Percentiles rank a stretch among this genome's conserved stretches.
Conservation (phyloP, 129 eudicot species). For the Chrysanthemum lavandulifolium region DNA sequence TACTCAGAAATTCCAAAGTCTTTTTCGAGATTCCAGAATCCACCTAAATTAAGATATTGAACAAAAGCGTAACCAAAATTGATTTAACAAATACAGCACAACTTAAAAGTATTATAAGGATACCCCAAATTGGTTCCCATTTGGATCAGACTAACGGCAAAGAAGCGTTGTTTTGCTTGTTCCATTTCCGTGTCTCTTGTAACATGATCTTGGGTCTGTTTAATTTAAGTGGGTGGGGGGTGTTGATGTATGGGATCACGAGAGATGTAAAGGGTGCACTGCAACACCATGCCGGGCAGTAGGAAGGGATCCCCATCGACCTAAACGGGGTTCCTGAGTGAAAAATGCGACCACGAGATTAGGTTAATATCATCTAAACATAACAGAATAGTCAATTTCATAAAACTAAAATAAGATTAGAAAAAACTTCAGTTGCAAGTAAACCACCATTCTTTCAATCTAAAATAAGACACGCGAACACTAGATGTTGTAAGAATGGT, state of each 20-base stretch:
- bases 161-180: not conserved
- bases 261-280: conserved; percentile 55
- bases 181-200: not conserved
- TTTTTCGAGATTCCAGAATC: conserved; percentile 2
- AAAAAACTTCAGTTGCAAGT: no score
- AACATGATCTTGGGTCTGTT: conserved; percentile 6
- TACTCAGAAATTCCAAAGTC: not conserved
- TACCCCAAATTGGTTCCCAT: not conserved
- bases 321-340: conserved; percentile 87
- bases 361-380: not conserved
- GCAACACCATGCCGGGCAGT: conserved; percentile 73
- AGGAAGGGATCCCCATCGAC: conserved; percentile 87
- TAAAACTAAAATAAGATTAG: no score
- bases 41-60: not conserved
- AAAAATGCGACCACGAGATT: not conserved
- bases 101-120: conserved; percentile 23
- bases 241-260: conserved; percentile 27
- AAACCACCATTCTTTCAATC: no score
- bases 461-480: no score
- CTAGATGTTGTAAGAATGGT: no score
- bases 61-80: conserved; percentile 30
- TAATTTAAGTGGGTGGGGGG: not conserved
- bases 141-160: conserved; percentile 4
- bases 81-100: conserved; percentile 30
- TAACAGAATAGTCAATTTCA: no score